phyloP scores from a whole-genome alignment of 1,139 yeast species.

The Lodderomyces oxycetoniae region DNA sequence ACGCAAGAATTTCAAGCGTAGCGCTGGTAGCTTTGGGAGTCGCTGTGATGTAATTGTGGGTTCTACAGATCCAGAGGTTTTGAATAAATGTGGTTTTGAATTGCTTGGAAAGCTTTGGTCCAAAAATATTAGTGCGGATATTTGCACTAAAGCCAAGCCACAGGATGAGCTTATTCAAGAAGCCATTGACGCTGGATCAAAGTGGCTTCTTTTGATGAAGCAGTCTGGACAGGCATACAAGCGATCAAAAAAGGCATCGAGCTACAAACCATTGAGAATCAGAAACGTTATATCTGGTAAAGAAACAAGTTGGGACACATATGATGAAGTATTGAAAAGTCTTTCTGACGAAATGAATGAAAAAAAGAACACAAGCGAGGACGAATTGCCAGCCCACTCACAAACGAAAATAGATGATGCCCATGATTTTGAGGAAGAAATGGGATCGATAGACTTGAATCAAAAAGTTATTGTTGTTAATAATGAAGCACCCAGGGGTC shows the following conservation, averaged over 20 bases:
- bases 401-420: constrained; percentile 15
- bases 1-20: constrained; percentile 14
- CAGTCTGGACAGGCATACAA: constrained; percentile 32
- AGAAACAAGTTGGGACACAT: constrained; percentile 63
- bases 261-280: constrained; percentile 69
- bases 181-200: constrained; percentile 66
- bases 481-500: constrained; percentile 67
- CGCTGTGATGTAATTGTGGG: constrained; percentile 82
- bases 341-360: constrained; percentile 48
- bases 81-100: constrained; percentile 59
- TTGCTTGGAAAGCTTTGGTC: constrained; percentile 67
- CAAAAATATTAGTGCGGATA: constrained; percentile 65
- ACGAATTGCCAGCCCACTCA: too few relatives aligned
- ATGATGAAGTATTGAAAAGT: constrained; percentile 55
- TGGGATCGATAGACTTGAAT: constrained; percentile 38
- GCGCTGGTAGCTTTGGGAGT: constrained; percentile 14
- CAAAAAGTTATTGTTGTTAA: constrained; percentile 62
- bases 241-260: constrained; percentile 13
- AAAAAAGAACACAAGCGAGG: too few relatives aligned
- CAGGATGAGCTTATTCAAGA: constrained; percentile 65
- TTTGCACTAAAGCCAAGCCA: constrained; percentile 41
- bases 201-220: constrained; percentile 70
- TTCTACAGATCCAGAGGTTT: constrained; percentile 50
- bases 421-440: constrained; percentile 11
- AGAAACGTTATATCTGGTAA: constrained; percentile 53